phyloP scores from a whole-genome alignment of 169 alveolate species.

The Plasmodium knowlesi region DNA sequence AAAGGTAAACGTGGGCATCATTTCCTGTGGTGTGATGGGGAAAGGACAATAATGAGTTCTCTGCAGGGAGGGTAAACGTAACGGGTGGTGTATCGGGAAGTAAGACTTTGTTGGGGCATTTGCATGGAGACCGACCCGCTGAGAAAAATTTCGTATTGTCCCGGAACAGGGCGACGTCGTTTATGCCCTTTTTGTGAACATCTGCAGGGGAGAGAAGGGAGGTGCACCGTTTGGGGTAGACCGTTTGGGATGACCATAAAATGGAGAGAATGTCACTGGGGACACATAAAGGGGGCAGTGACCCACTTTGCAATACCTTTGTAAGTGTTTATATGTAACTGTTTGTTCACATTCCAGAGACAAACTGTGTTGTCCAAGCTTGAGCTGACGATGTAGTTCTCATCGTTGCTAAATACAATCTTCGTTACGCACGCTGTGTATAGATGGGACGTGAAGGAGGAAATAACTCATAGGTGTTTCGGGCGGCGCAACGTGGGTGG shows the following conservation, averaged over 20 bases:
- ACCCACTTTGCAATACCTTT: constrained; percentile 10
- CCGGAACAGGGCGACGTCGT: constrained; percentile 63
- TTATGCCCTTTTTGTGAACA: constrained; percentile 70
- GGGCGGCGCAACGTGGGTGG: neutral
- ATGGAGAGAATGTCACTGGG: neutral
- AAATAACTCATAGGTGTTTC: neutral
- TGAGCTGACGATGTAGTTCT: constrained; percentile 40
- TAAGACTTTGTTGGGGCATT: neutral
- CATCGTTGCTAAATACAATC: constrained; percentile 53
- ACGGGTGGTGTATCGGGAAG: neutral
- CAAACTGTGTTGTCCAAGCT: constrained; percentile 47
- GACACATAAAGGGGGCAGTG: neutral
- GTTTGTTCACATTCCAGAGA: constrained; percentile 62
- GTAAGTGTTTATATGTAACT: constrained; percentile 41
- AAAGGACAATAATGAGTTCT: neutral
- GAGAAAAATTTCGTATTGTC: constrained; percentile 65
- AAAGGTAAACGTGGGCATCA: constrained; percentile 37
- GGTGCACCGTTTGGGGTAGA: neutral
- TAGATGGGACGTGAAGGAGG: neutral
- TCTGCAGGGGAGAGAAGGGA: neutral
- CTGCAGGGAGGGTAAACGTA: neutral
- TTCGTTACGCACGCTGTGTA: constrained; percentile 52
- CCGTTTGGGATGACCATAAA: neutral
- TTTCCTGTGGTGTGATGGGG: constrained; percentile 12
- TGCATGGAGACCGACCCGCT: constrained; percentile 12